Evolutionary conservation across 1,139 yeast species (phyloP).

Genomic region (Lodderomyces beijingensis): DNA sequence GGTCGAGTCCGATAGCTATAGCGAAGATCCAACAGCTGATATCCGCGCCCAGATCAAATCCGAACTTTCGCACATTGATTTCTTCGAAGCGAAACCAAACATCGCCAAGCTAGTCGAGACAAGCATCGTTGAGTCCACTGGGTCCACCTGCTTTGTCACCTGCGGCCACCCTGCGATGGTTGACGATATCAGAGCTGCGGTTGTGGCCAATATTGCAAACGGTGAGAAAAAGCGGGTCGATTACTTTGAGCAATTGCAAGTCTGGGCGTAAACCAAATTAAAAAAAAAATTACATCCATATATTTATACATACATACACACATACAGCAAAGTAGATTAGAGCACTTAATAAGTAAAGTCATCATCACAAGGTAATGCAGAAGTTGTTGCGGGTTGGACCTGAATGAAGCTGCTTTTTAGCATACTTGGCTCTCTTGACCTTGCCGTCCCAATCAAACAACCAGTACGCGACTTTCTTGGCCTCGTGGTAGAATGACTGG

Average conservation of each 20-base stretch:
- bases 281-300: too few species aligned
- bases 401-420: constrained; percentile 46
- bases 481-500: constrained; percentile 45
- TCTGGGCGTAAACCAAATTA: constrained; percentile 28
- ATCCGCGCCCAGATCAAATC: constrained; percentile 8
- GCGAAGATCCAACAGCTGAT: neutral
- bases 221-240: constrained; percentile 36
- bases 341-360: neutral
- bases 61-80: constrained; percentile 27
- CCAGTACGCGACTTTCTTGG: constrained; percentile 79
- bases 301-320: neutral
- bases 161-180: constrained; percentile 50
- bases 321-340: neutral
- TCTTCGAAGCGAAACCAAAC: constrained; percentile 46
- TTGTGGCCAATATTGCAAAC: constrained; percentile 24
- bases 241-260: constrained; percentile 43
- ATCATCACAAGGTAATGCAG: constrained; percentile 29
- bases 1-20: neutral
- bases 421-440: constrained; percentile 12
- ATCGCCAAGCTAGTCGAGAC: constrained; percentile 30
- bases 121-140: constrained; percentile 33
- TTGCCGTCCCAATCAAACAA: constrained; percentile 50
- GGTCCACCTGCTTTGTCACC: constrained; percentile 41
- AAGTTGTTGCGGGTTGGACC: constrained; percentile 65
- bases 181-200: constrained; percentile 42